Evolutionary conservation across 1,284 basidiomycete species (phyloP), one percentile per base, ranked within the genome.

Genomic region (Moesziomyces aphidis): DNA sequence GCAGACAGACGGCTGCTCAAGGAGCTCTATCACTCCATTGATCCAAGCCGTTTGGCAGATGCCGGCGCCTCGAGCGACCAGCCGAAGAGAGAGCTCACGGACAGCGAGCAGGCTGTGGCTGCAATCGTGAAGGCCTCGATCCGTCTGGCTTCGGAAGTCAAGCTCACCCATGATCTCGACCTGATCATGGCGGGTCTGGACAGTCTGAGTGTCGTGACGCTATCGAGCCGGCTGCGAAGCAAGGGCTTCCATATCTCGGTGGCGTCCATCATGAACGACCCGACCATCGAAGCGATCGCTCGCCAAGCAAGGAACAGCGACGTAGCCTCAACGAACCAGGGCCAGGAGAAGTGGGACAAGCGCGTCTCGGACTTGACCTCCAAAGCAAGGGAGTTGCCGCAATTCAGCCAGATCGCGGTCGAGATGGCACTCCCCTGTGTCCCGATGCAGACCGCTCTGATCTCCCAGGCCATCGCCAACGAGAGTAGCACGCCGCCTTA

Each of bases 171-270:
- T 21, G 39, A 45, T 17, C 43, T 53, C 5, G 67, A 72, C 31
- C 71, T 83, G 24, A 78, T 81, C 65, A 69, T 74, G 47, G 53
- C 74, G 0, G 81, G 81, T 4, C 58, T 83, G 44, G 81, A 83
- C 56, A 82, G 80, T 45, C 61, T 83, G 47, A 67, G 65, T 6
- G 79, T 80, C 17, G 76, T 83, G 21, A 70, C 74, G 2, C 61
- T 83, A 36, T 64, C 68, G 6, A 64, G 64, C 26, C 66, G 69
- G 57, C 68, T 83, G 51, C 51, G 65, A 8, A 67, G 73, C 51
- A 49, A 48, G 4, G 71, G 71, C 21, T 49, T 62, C 28, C 22
- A 65, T 8, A 66, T 68, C 15, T 61, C 66, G 19, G 72, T 76
- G 19, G 57, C 73, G 4, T 48, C 61, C 17, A 58, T 81, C 19